Conservation (phyloP, 441 rosid genomes). For the Corymbia calophylla region DNA sequence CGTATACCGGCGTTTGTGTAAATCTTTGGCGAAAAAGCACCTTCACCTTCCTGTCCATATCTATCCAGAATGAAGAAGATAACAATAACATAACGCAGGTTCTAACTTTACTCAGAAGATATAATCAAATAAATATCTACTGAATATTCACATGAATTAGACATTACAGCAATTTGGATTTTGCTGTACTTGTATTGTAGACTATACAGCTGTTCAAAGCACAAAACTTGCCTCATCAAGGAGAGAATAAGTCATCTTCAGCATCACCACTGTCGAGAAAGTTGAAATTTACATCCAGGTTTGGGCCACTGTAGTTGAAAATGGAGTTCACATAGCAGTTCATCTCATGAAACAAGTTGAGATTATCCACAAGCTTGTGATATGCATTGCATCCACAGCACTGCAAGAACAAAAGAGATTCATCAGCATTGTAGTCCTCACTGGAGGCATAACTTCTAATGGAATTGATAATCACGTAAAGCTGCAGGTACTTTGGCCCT, state of each 20-base stretch:
- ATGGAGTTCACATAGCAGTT: slow-evolving; percentile 71
- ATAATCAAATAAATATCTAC: neutral
- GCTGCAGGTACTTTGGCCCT: neutral
- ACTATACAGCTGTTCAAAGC: neutral
- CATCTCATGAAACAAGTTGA: slow-evolving; percentile 89
- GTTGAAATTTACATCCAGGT: slow-evolving; percentile 63
- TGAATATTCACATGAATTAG: neutral
- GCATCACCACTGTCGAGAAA: slow-evolving; percentile 25
- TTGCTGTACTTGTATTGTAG: neutral
- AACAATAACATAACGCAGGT: neutral
- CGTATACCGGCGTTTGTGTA: neutral
- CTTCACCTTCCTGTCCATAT: neutral
- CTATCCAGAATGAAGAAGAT: neutral
- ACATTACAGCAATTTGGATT: neutral
- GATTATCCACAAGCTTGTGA: slow-evolving; percentile 91
- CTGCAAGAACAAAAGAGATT: slow-evolving; percentile 22
- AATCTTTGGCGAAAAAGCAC: neutral
- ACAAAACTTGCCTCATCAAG: slow-evolving; percentile 10
- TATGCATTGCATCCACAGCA: slow-evolving; percentile 94
- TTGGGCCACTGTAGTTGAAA: slow-evolving; percentile 47
- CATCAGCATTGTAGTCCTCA: neutral
- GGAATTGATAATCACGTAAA: neutral
- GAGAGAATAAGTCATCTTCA: slow-evolving; percentile 15
- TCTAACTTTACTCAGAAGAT: neutral
- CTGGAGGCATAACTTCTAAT: neutral